Evolutionary conservation across 768 basidiomycete genomes (phyloP).

Genomic region (Kockovaella imperatae): DNA sequence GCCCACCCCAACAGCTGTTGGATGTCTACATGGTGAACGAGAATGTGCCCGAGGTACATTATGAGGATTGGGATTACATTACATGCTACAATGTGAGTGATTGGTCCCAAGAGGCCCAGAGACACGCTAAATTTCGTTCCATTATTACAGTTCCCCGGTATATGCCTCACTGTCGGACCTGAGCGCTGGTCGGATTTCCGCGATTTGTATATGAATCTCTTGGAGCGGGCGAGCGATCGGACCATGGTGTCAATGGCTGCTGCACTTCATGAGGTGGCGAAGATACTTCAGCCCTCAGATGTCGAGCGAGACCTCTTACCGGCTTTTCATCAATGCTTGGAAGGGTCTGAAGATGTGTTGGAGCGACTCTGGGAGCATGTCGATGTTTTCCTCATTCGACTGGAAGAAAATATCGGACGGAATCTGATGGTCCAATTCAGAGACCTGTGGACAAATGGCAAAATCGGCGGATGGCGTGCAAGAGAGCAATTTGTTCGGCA

Average conservation of each 20-base stretch:
- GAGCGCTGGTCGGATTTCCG: slow-evolving; percentile 66
- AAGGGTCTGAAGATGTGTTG: slow-evolving; percentile 61
- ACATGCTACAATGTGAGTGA: slow-evolving; percentile 46
- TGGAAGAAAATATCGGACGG: slow-evolving; percentile 51
- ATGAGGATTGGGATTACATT: slow-evolving; percentile 40
- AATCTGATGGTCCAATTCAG: slow-evolving; percentile 48
- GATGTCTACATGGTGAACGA: slow-evolving; percentile 62
- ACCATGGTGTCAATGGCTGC: slow-evolving; percentile 77
- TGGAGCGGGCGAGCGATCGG: slow-evolving; percentile 55
- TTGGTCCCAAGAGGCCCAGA: background rate
- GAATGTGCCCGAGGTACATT: slow-evolving; percentile 5
- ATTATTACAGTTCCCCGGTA: slow-evolving; percentile 68
- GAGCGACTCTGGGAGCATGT: slow-evolving; percentile 63
- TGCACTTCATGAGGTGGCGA: slow-evolving; percentile 78
- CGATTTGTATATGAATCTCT: slow-evolving; percentile 59
- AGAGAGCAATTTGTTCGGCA: slow-evolving; percentile 61
- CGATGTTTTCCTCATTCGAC: slow-evolving; percentile 52
- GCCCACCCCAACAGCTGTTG: slow-evolving; percentile 66
- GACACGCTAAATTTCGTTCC: background rate
- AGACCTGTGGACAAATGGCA: slow-evolving; percentile 54
- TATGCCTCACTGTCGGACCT: slow-evolving; percentile 70
- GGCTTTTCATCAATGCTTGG: slow-evolving; percentile 56
- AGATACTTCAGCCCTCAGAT: slow-evolving; percentile 67
- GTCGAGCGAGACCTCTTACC: slow-evolving; percentile 61
- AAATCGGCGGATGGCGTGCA: slow-evolving; percentile 68